Evolutionary conservation across 331 rosid genomes (phyloP).

Genomic region (Quercus lobata): DNA sequence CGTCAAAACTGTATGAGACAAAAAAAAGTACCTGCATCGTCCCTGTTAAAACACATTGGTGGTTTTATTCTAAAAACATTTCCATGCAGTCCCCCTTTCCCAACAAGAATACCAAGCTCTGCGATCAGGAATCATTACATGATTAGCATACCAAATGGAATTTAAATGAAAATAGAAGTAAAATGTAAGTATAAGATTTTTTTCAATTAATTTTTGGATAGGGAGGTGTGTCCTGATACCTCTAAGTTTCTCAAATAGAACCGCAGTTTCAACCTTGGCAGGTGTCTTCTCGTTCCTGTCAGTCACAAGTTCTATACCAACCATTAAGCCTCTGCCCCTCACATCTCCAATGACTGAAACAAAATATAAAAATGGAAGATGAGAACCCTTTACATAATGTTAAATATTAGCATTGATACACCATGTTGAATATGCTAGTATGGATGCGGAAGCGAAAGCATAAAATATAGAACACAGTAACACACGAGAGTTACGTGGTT

Average conservation of each 20-base stretch:
- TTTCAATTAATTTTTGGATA: neutral
- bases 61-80: slow-evolving; percentile 81
- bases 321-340: slow-evolving; percentile 82
- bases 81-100: slow-evolving; percentile 87
- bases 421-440: no score
- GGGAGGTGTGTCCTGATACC: slow-evolving; percentile 32
- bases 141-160: slow-evolving; percentile 14
- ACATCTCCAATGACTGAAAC: slow-evolving; percentile 76
- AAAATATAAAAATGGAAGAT: slow-evolving; percentile 4
- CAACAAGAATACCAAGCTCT: slow-evolving; percentile 78
- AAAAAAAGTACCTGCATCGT: slow-evolving; percentile 59
- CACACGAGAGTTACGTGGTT: no score
- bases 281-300: slow-evolving; percentile 62
- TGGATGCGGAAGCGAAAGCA: no score
- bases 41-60: slow-evolving; percentile 75
- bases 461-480: no score
- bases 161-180: neutral
- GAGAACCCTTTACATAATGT: neutral
- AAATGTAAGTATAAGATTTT: neutral
- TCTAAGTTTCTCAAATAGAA: slow-evolving; percentile 73
- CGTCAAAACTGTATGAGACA: neutral
- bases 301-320: slow-evolving; percentile 70
- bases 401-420: no score
- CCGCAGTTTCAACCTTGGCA: slow-evolving; percentile 71
- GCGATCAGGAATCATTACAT: slow-evolving; percentile 15